phyloP scores from a whole-genome alignment of 768 basidiomycete genomes.

The Pulveroboletus sp. region DNA sequence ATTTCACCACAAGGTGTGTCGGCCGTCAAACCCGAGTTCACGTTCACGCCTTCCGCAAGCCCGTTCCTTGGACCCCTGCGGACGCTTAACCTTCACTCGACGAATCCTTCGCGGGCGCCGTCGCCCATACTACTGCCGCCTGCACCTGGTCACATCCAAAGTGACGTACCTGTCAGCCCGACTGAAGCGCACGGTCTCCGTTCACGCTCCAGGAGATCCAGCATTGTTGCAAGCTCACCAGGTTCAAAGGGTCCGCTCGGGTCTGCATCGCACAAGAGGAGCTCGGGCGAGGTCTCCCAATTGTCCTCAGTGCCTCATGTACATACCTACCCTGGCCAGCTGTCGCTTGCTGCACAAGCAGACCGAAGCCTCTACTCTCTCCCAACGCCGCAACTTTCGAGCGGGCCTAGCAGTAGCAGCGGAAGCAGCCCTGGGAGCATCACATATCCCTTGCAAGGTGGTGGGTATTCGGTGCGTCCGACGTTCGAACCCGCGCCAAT shows the following conservation, averaged over 20 bases:
- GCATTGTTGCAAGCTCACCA: slow-evolving; percentile 37
- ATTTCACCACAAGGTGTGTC: slow-evolving; percentile 24
- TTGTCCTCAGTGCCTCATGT: slow-evolving; percentile 26
- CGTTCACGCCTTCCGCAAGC: slow-evolving; percentile 67
- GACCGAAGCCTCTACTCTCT: slow-evolving; percentile 30
- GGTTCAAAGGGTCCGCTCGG: slow-evolving; percentile 24
- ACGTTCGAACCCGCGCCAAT: slow-evolving; percentile 26
- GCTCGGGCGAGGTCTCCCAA: slow-evolving; percentile 29
- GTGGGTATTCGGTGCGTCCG: slow-evolving; percentile 16
- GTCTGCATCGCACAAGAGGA: slow-evolving; percentile 27
- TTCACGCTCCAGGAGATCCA: slow-evolving; percentile 27
- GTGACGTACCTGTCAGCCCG: slow-evolving; percentile 31
- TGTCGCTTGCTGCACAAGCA: slow-evolving; percentile 26
- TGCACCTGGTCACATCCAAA: slow-evolving; percentile 26
- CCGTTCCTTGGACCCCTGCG: slow-evolving; percentile 78
- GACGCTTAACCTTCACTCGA: slow-evolving; percentile 69
- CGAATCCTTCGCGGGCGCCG: slow-evolving; percentile 65
- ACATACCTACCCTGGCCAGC: slow-evolving; percentile 31
- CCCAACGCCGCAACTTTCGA: slow-evolving; percentile 59
- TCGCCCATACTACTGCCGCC: slow-evolving; percentile 67
- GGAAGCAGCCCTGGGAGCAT: slow-evolving; percentile 59
- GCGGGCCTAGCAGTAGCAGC: slow-evolving; percentile 55
- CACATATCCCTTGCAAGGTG: slow-evolving; percentile 34
- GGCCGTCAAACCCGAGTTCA: slow-evolving; percentile 31
- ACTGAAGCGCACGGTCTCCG: slow-evolving; percentile 29